These are phyloP conservation scores for Geranomyces michiganensis DNA, from an alignment of 192 early-diverging fungal species.

Conservation along the genomic window DNA sequence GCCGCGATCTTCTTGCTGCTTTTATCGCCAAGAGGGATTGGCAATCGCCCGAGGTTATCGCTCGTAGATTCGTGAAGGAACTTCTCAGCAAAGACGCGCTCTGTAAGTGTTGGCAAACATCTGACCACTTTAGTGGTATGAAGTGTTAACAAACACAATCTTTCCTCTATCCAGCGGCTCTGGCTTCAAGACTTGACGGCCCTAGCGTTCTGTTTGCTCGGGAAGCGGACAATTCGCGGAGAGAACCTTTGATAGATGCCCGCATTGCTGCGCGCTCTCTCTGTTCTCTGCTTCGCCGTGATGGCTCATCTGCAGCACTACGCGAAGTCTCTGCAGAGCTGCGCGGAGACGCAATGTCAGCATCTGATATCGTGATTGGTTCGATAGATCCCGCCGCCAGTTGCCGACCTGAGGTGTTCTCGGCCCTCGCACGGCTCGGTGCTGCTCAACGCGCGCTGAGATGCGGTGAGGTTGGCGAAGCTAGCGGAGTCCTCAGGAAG, in stretches of 20 bases:
- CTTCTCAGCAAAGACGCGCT: background rate
- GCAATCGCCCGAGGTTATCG: slow-evolving; percentile 12
- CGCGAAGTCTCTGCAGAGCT: too few relatives aligned
- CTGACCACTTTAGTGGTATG: slow-evolving; percentile 22
- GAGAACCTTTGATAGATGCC: slow-evolving; percentile 70
- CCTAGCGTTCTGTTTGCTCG: slow-evolving; percentile 74
- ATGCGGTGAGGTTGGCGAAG: too few relatives aligned
- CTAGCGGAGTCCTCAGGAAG: too few relatives aligned
- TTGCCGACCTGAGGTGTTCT: too few relatives aligned
- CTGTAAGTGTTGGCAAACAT: background rate
- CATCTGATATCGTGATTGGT: too few relatives aligned
- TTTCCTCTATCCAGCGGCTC: background rate
- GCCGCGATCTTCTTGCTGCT: slow-evolving; percentile 54
- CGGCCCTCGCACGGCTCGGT: too few relatives aligned
- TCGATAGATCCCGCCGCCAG: too few relatives aligned
- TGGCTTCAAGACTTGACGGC: slow-evolving; percentile 3
- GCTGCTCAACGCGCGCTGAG: too few relatives aligned
- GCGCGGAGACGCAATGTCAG: too few relatives aligned
- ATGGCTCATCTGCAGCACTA: too few relatives aligned
- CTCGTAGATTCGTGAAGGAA: background rate
- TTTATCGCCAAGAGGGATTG: slow-evolving; percentile 42
- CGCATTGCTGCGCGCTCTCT: slow-evolving; percentile 26
- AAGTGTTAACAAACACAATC: background rate
- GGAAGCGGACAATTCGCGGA: slow-evolving; percentile 75
- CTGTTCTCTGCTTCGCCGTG: slow-evolving; percentile 11